phyloP scores from a whole-genome alignment of 495 filamentous ascomycete genomes.

The Bryoglossum gracile region DNA sequence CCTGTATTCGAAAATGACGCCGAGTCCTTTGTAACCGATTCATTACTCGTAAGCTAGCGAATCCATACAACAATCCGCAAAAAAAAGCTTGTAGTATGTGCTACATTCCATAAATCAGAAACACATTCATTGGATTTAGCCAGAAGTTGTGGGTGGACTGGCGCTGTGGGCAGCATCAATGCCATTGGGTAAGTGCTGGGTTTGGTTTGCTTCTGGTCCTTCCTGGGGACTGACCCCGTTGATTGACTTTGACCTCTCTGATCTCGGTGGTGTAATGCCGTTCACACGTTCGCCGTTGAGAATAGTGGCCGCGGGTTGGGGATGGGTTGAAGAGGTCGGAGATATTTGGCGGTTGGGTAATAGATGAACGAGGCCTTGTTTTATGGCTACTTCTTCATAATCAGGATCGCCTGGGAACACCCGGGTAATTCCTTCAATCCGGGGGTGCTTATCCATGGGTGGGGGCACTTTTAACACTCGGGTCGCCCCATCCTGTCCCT shows the following conservation, averaged over 20 bases:
- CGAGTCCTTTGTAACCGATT: not conserved
- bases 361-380: constrained; percentile 37
- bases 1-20: not conserved
- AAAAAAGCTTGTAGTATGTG: not conserved
- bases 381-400: constrained; percentile 37
- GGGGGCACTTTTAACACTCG: constrained; percentile 37
- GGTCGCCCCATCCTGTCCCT: constrained; percentile 31
- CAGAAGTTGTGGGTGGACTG: not conserved
- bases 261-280: constrained; percentile 25
- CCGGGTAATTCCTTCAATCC: constrained; percentile 35
- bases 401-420: constrained; percentile 40
- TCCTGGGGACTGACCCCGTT: constrained; percentile 22
- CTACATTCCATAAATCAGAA: not conserved
- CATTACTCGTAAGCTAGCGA: not conserved
- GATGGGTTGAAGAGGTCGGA: constrained; percentile 10
- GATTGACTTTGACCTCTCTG: constrained; percentile 19
- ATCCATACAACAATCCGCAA: not conserved
- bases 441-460: constrained; percentile 35
- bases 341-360: constrained; percentile 18
- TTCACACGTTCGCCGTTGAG: constrained; percentile 9
- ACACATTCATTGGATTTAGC: not conserved
- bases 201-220: not conserved
- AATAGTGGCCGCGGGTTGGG: not conserved
- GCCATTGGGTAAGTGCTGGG: constrained; percentile 15
- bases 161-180: not conserved